These are phyloP conservation scores for Pleurostoma richardsiae DNA, from an alignment of 2,329 filamentous ascomycete genomes.

Conservation along the genomic window DNA sequence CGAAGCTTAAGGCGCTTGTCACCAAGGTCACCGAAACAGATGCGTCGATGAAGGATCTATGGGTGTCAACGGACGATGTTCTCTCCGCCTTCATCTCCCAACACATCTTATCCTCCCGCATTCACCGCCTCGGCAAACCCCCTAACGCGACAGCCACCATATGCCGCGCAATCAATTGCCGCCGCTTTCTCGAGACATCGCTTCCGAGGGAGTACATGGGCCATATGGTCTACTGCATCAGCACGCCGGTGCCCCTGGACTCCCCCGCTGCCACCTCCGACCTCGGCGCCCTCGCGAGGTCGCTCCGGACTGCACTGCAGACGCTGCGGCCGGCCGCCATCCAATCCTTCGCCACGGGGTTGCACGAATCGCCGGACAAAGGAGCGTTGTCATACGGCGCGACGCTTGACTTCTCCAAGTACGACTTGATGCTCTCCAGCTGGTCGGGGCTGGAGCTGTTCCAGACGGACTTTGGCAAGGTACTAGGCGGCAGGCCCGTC, in stretches of 20 bases:
- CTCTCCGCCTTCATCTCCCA: slow-evolving; percentile 5
- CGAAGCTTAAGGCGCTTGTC: slow-evolving; percentile 4
- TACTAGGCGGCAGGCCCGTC: slow-evolving; percentile 2
- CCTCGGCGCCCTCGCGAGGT: slow-evolving; percentile 1
- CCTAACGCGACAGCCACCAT: not conserved
- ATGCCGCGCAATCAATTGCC: slow-evolving; percentile 3
- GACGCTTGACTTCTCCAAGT: slow-evolving; percentile 1
- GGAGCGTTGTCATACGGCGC: slow-evolving; percentile 1
- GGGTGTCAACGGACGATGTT: slow-evolving; percentile 7
- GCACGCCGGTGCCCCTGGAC: slow-evolving; percentile 1
- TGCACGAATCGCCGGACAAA: slow-evolving; percentile 6
- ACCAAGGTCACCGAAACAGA: not conserved
- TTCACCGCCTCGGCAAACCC: slow-evolving; percentile 1
- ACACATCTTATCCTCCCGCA: slow-evolving; percentile 2
- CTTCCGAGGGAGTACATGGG: slow-evolving; percentile 4
- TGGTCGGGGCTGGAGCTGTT: slow-evolving; percentile 2
- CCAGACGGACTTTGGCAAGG: slow-evolving; percentile 2
- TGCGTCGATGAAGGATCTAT: not conserved
- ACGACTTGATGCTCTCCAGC: slow-evolving; percentile 5
- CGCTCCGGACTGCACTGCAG: slow-evolving; percentile 2
- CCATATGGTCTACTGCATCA: slow-evolving; percentile 2
- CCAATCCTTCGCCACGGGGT: slow-evolving; percentile 5
- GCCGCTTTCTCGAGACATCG: slow-evolving; percentile 2
- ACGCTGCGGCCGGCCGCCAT: slow-evolving; percentile 1
- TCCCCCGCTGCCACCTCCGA: not conserved